Evolutionary conservation across 2,329 filamentous ascomycete species (phyloP).

Genomic region (Claviceps quebecensis): DNA sequence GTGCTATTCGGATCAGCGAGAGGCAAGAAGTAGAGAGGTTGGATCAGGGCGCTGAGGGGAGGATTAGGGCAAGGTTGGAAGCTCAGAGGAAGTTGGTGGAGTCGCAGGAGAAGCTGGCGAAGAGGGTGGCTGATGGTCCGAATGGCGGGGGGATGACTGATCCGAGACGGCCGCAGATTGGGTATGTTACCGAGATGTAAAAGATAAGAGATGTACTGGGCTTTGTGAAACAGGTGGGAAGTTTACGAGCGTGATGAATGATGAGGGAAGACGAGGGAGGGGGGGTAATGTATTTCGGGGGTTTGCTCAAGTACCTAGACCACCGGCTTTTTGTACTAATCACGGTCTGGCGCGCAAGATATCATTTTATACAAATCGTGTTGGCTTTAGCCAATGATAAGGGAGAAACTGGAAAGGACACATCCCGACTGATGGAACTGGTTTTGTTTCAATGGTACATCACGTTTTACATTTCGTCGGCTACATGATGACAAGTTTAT

Average conservation of each 20-base stretch:
- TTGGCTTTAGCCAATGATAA: too few species aligned
- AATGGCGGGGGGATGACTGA: slow-evolving; percentile 9
- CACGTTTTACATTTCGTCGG: too few species aligned
- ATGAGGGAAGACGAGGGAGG: neutral
- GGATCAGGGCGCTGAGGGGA: slow-evolving; percentile 30
- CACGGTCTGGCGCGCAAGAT: too few species aligned
- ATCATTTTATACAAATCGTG: too few species aligned
- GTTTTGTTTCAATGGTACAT: too few species aligned
- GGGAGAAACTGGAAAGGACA: too few species aligned
- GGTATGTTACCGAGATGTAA: slow-evolving; percentile 46
- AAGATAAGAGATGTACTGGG: too few species aligned
- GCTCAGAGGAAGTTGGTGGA: slow-evolving; percentile 41
- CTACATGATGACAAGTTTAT: too few species aligned
- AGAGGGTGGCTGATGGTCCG: slow-evolving; percentile 28
- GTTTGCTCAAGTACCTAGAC: too few species aligned
- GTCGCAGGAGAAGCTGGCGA: slow-evolving; percentile 25
- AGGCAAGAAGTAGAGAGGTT: slow-evolving; percentile 35
- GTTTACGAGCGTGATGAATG: neutral
- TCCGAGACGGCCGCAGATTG: slow-evolving; percentile 37
- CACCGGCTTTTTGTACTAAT: too few species aligned
- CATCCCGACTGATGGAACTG: too few species aligned
- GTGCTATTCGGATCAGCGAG: slow-evolving; percentile 33
- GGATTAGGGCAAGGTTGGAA: slow-evolving; percentile 30
- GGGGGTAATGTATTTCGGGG: too few species aligned
- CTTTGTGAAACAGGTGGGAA: neutral